These are phyloP conservation scores for Periglandula ipomoeae DNA, from an alignment of 2,329 filamentous ascomycete genomes.

Conservation along the genomic window DNA sequence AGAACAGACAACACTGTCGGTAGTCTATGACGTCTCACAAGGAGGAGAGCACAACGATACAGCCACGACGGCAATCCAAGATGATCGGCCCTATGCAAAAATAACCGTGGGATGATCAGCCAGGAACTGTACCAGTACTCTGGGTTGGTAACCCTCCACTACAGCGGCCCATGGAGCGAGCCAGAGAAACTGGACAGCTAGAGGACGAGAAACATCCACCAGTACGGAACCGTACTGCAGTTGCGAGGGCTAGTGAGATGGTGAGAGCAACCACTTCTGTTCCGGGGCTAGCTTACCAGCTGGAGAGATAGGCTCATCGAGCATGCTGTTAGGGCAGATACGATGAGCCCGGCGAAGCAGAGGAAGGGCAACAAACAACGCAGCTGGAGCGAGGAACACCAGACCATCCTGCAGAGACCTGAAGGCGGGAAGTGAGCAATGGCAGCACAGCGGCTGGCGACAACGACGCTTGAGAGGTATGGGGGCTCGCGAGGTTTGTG, in stretches of 20 bases:
- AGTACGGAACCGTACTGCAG: background rate
- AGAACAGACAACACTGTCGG: background rate
- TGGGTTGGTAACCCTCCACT: background rate
- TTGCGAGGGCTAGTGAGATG: background rate
- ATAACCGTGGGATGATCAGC: background rate
- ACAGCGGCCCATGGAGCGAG: too few relatives aligned
- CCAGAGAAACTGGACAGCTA: background rate
- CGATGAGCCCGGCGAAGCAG: too few relatives aligned
- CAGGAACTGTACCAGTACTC: background rate
- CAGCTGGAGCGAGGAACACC: too few relatives aligned
- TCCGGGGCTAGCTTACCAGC: too few relatives aligned
- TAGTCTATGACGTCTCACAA: background rate
- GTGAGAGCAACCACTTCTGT: too few relatives aligned
- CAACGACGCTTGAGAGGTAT: background rate
- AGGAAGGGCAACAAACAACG: too few relatives aligned
- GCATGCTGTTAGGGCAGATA: too few relatives aligned
- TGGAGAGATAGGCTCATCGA: too few relatives aligned
- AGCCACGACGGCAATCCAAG: too few relatives aligned
- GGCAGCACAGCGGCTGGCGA: background rate
- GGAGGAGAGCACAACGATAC: background rate
- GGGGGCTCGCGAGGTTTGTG: background rate
- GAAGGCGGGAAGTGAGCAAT: background rate
- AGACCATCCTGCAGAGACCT: too few relatives aligned
- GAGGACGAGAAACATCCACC: background rate
- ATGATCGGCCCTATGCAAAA: background rate